Base-by-base conservation (phyloP, 495 filamentous ascomycete species). In the Trichocladium antarcticum region DNA sequence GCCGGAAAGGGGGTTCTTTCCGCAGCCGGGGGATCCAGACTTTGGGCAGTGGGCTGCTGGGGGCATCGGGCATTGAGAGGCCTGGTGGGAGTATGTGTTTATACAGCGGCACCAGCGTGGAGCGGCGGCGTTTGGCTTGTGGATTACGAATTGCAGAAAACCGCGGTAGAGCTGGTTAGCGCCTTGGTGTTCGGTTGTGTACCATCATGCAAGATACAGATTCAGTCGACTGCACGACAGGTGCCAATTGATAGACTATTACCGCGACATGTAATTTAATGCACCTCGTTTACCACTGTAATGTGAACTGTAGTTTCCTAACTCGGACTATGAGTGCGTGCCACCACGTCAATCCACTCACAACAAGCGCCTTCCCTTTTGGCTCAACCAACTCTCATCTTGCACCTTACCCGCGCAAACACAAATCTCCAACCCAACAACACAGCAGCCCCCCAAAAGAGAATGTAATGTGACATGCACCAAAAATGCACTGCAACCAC, bases 11-110 rank as follows among this genome's bases (percentile, higher is more conserved):
- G 84, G 83, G 0, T 65, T 87, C 44, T 88, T 89, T 55, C 85
- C 85, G 15, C 76, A 72, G 45, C 82, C 79, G 21, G 82, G 78
- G 1, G 81, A 85, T 61, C 83, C 84, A 9, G 78, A 82, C 29
- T 86, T 84, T 63, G 70, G 62, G 38, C 74, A 81, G 53, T 90
- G 87, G 87, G 76, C 74, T 27, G 83, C 76, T 20, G 85, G 84
- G n/a, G 84, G 79, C 0, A 74, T 87, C 36, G 85, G 83, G 6
- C 84, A 87, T 75, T 89, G 59, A 73, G 31, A 27, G 20, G 19
- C 5, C 5, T 6, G 2, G 17, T 2, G 11, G 20, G 32, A 9
- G 31, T 32, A 6, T 32, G 5, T 4, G 11, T 2, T 2, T 10
- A 29, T n/a, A n/a, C 1, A 41, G 29, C 20, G 4, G 31, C 17